A percentile compares a stretch with the other conserved stretches of the same genome.
phyloP scores from a whole-genome alignment of 495 filamentous ascomycete genomes.

The Penicillium tannophilum region DNA sequence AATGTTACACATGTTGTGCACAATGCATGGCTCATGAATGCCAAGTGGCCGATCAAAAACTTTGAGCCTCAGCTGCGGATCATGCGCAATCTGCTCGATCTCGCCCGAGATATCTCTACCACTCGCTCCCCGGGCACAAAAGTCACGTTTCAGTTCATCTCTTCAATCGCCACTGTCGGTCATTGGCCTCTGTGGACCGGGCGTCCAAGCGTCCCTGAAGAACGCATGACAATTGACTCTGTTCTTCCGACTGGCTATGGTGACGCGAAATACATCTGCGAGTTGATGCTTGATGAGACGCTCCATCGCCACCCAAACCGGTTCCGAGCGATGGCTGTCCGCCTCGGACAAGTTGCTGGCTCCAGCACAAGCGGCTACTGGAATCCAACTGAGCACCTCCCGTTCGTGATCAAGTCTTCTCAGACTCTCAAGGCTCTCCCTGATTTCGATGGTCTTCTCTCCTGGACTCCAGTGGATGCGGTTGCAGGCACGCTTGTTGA shows the following conservation, averaged over 20 bases:
- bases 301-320: constrained; percentile 9
- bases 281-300: constrained; percentile 44
- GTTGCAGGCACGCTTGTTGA: constrained; percentile 36
- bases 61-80: constrained; percentile 36
- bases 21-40: constrained; percentile 45
- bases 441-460: constrained; percentile 41
- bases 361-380: constrained; percentile 53
- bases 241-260: constrained; percentile 40
- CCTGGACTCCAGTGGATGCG: constrained; percentile 52
- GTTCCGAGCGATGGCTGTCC: constrained; percentile 27
- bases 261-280: constrained; percentile 52
- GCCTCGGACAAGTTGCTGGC: constrained; percentile 54
- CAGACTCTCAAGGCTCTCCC: constrained; percentile 50
- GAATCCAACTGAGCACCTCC: constrained; percentile 55
- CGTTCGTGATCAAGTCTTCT: constrained; percentile 53
- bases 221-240: constrained; percentile 11
- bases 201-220: constrained; percentile 26
- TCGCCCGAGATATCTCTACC: constrained; percentile 36
- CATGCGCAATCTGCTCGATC: constrained; percentile 35
- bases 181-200: constrained; percentile 37
- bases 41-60: constrained; percentile 26
- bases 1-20: constrained; percentile 42
- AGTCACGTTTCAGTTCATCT: constrained; percentile 45
- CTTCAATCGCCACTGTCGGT: constrained; percentile 55
- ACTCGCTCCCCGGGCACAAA: constrained; percentile 1